Base-by-base conservation (phyloP, 2,329 filamentous ascomycete species). In the Fusarium sp. region DNA sequence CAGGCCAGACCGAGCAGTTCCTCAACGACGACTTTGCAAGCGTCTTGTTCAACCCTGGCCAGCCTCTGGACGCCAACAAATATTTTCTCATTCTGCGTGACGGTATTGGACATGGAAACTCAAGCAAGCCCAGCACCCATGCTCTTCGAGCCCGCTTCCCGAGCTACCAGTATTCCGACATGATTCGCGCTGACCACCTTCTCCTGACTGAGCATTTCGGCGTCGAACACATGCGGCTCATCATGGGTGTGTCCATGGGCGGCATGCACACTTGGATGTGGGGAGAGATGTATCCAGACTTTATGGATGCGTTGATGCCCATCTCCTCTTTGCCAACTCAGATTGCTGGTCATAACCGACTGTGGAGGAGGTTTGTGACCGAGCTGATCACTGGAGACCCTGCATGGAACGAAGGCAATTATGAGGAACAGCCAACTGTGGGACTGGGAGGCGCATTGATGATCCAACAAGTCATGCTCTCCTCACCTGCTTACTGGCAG, bases 61-160 rank as follows among this genome's bases (percentile, higher is more conserved):
- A 74, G 1, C 34, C 58, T 10, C 71, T 74, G 0, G 72, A 74
- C 0, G 30, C 57, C 3, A 35, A 63, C 0, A n/a, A 74, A 0
- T 69, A 74, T 13, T 74, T 74, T 2, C 65, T 74, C 5, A 72
- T 74, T 10, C 73, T 74, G 9, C 71, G 64, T 1, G 72, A 74
- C 34, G 59, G 54, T 1, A 66, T 74, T 9, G 72, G 72, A 0
- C 72, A 74, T 2, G 68, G 72, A 13, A 74, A 74, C 23, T 74
- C 72, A 1, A 74, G 71, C 13, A 74, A 72, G 6, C 68, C 72
- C 0, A 74, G 72, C 16, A 74, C 57, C 5, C 63, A 25, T 11
- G 57, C 30, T 0, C 56, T 74, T 1, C 68, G 35, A 0, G 72
- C 72, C 2, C 27, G 48, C 0, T 74, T 74, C 2, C 72, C 72